Conservation (phyloP, 2,329 filamentous ascomycete species). For the Didymella sp. region DNA sequence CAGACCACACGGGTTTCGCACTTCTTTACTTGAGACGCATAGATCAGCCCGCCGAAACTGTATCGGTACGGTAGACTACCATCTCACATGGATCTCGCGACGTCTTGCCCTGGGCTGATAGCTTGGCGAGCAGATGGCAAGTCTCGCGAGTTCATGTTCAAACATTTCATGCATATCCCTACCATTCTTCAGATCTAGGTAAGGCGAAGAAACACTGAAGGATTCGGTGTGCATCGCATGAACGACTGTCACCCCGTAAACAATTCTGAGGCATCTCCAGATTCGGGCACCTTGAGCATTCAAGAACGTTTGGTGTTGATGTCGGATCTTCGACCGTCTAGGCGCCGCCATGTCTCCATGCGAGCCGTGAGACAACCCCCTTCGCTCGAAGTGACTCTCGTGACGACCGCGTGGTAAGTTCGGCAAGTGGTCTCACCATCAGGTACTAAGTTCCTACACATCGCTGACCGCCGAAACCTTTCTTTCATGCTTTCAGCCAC, state of each 20-base stretch:
- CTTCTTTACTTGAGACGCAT: constrained; percentile 15
- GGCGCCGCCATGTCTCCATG: neutral
- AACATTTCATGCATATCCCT: neutral
- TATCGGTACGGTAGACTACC: constrained; percentile 4
- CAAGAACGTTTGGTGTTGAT: neutral
- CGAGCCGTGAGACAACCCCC: neutral
- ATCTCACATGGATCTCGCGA: constrained; percentile 7
- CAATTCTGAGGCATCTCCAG: constrained; percentile 11
- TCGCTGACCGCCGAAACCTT: constrained; percentile 7
- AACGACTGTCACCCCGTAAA: constrained; percentile 2
- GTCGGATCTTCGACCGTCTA: neutral
- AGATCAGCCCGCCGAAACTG: constrained; percentile 7
- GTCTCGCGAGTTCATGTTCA: constrained; percentile 8
- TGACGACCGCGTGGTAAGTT: constrained; percentile 12
- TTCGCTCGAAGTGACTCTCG: neutral
- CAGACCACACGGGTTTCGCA: constrained; percentile 13
- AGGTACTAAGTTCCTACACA: neutral
- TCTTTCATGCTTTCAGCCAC: constrained; percentile 1
- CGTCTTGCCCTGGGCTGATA: neutral
- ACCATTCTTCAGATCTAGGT: neutral
- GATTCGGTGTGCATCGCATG: constrained; percentile 2
- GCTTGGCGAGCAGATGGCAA: constrained; percentile 3
- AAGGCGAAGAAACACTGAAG: constrained; percentile 1
- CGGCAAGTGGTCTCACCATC: constrained; percentile 15
- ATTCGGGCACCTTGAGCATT: constrained; percentile 1